Conservation (phyloP, 345 rosid species). For the Citrus maxima region DNA sequence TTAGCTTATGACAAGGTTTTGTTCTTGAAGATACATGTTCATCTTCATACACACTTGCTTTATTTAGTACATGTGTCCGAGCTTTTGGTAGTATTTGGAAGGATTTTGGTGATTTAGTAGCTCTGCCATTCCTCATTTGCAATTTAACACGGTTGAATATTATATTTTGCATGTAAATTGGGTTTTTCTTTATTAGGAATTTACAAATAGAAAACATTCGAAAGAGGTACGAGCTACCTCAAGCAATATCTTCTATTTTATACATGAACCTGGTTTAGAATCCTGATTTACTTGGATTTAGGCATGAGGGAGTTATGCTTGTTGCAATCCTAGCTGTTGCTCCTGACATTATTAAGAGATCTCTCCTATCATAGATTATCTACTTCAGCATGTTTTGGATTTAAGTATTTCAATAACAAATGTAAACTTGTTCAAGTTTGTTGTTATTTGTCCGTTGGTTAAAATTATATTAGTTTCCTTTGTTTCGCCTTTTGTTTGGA, state of each 20-base stretch:
- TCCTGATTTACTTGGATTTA: neutral
- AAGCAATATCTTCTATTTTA: neutral
- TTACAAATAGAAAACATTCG: neutral
- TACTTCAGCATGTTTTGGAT: neutral
- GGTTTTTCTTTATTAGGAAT: neutral
- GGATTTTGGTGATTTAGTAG: neutral
- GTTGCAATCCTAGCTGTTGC: neutral
- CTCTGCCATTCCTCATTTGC: neutral
- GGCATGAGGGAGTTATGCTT: neutral
- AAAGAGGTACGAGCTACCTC: neutral
- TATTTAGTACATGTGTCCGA: neutral
- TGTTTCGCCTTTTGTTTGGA: conserved; percentile 17
- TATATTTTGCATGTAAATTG: neutral
- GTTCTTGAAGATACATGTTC: neutral
- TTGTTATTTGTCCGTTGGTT: neutral
- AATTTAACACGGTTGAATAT: neutral
- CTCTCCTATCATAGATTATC: neutral
- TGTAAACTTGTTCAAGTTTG: neutral
- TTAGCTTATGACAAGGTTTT: neutral
- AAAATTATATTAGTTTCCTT: neutral
- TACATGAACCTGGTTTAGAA: neutral
- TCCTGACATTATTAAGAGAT: neutral
- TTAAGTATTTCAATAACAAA: neutral
- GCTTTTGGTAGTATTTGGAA: neutral
- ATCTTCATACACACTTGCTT: neutral